Evolutionary conservation across 2,329 filamentous ascomycete species (phyloP), one percentile per base, ranked within the genome.

Genomic region (Coniochaeta sp.): DNA sequence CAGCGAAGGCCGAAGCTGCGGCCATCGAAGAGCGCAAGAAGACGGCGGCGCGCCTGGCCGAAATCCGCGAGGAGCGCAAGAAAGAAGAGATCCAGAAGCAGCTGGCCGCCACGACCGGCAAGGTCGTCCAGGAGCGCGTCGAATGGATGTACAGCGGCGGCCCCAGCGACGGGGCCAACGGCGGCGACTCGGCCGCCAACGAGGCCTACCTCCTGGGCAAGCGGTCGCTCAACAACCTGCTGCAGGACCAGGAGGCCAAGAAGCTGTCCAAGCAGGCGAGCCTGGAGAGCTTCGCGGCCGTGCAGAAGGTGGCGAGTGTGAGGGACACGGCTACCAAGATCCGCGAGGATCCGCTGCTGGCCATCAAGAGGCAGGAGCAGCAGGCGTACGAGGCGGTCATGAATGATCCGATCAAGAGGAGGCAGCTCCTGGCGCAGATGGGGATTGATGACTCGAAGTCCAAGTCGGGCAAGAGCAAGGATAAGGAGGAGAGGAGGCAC

Each of bases 131-230:
- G 32, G 88, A 93, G 67, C 87, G 92, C 38, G 93, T 99, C 28
- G 95, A 98, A 69, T 99, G 95, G 91, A 97, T 99, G 91, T 99
- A 99, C 75, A 86, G 89, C 67, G 93, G 93, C 1, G 55, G 55
- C 3, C 92, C 95, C 8, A 89, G 88, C 57, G 81, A 84, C 68
- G 90, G 91, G 38, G 88, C 90, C 69, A 79, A 80, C n/a, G 89
- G 89, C n/a, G 89, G 89, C 32, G 90, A 85, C 42, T 85, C 83
- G 4, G 93, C 97, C 73, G 95, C 98, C 75, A 92, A 91, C 77
- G 95, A 99, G 71, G 91, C 90, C 4, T 99, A 96, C 72, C 76
- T 99, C 1, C 80, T 99, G 16, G 95, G 95, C 58, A 98, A 97
- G 79, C 83, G 95, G 61, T 84, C 93, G 61, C 93, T 99, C 71